Evolutionary conservation across 495 filamentous ascomycete genomes (phyloP).

Genomic region (Xanthoparmelia taractica): DNA sequence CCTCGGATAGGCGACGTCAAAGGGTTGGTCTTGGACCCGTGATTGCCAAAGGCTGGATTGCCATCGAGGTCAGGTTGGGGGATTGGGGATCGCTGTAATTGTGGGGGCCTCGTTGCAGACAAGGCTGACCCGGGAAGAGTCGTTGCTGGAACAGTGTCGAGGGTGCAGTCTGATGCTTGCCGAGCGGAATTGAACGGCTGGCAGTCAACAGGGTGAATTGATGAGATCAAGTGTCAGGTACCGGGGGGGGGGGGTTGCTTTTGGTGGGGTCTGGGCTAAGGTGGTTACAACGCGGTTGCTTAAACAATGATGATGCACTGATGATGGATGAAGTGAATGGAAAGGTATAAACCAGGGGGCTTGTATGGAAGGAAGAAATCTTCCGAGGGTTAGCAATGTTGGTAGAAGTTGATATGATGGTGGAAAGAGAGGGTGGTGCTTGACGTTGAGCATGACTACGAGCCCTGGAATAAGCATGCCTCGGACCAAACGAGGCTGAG

Average conservation of each 20-base stretch:
- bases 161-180: not conserved
- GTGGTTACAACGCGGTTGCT: not conserved
- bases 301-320: not conserved
- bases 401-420: not conserved
- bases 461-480: too few species aligned
- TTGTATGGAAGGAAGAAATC: not conserved
- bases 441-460: not conserved
- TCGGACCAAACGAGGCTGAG: not conserved
- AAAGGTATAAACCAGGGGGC: not conserved
- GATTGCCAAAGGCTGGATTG: not conserved
- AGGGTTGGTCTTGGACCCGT: constrained; percentile 12
- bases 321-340: too few species aligned
- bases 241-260: too few species aligned
- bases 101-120: not conserved
- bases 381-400: not conserved
- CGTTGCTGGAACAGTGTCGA: not conserved
- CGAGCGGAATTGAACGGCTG: not conserved
- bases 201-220: not conserved
- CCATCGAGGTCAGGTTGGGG: not conserved
- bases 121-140: not conserved
- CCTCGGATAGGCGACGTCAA: not conserved
- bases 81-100: not conserved
- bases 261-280: constrained; percentile 1
- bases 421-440: not conserved
- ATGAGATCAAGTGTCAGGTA: not conserved